Base-by-base conservation (phyloP, 129 eudicot species). In the Tagetes erecta region DNA sequence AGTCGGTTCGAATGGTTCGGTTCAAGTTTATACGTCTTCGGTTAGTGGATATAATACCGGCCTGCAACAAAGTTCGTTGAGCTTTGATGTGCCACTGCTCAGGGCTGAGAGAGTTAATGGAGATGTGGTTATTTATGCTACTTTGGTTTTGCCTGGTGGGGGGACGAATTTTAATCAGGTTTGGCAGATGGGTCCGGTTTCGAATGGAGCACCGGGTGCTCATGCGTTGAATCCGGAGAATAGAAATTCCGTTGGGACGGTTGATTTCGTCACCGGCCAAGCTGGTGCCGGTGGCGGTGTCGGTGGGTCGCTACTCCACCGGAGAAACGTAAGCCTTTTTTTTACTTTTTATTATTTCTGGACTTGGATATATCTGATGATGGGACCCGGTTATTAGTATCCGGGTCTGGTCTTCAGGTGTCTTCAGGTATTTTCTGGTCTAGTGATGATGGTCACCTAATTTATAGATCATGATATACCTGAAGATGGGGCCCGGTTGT, bases 181-280 rank as follows among this genome's bases (percentile, higher is more conserved):
- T 10, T 94, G 98, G 98, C 97, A 94, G 70, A 41, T 39, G 59
- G 98, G 98, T 7, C 87, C 82, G 4, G 70, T 90, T 34, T 30
- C 83, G 1, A 74, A 80, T 5, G 87, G 52, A 46, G 56, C 47
- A 69, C 91, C 88, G 20, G 20, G 11, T 3, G 39, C 5, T 47
- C 99, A 95, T 72, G 12, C 49, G 2, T 2, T 35, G 40, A 33
- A 0, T 76, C 63, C 85, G 5, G 88, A 75, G 36, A 80, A 95
- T 57, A 39, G 41, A 2, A 79, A 70, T 10, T 83, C 97, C 4
- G 8, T 46, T 0, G 94, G 90, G 7, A 85, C 77, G 3, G 80
- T 95, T 51, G 88, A 95, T 71, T 95, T 95, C n/a, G 83, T 71
- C 34, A 35, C 86, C 38, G 99, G 97, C 2, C 80, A 78, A 64